phyloP scores from a whole-genome alignment of 73 alveolate species.

The Tetrahymena malaccensis region DNA sequence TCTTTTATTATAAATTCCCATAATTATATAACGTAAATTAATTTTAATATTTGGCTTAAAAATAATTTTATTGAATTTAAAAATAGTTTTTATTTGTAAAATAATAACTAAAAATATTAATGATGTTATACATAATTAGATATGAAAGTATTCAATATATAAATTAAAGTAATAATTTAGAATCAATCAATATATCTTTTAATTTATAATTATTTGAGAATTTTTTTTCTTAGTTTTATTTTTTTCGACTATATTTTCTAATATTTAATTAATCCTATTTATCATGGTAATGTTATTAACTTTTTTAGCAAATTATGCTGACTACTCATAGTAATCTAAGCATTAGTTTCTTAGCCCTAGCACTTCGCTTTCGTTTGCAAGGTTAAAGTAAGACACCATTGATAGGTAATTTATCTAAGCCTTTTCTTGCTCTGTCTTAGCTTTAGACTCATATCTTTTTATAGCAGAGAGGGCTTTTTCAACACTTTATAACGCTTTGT shows the following conservation, averaged over 20 bases:
- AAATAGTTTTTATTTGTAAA: too few species aligned
- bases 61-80: too few species aligned
- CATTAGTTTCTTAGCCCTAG: background rate
- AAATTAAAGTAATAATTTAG: too few species aligned
- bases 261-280: background rate
- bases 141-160: too few species aligned
- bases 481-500: background rate
- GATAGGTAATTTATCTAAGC: background rate
- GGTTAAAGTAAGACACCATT: background rate
- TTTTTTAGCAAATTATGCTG: background rate
- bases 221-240: background rate
- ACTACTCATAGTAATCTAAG: background rate
- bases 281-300: background rate
- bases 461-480: background rate
- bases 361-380: background rate
- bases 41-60: too few species aligned
- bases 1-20: too few species aligned
- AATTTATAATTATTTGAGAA: background rate
- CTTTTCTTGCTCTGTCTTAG: background rate
- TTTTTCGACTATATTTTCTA: background rate
- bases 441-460: background rate
- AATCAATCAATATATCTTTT: background rate
- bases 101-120: too few species aligned
- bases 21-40: too few species aligned
- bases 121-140: too few species aligned